Percentiles rank a stretch among this genome's conserved stretches.
Conservation (phyloP, 2,329 filamentous ascomycete genomes). For the Aspergillus sergii region DNA sequence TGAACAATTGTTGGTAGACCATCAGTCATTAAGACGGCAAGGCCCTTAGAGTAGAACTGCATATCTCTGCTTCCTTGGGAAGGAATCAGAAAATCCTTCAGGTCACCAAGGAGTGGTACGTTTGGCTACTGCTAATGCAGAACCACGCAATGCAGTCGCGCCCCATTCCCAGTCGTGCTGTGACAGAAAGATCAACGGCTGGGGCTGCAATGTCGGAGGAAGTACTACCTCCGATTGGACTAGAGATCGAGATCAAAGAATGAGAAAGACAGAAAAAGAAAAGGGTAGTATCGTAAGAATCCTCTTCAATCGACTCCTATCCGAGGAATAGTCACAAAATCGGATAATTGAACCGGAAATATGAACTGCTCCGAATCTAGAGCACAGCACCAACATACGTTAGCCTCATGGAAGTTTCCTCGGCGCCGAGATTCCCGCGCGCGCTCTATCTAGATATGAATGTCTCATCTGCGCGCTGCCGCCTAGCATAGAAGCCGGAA, state of each 20-base stretch:
- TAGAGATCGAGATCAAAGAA: neutral
- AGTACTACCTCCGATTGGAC: neutral
- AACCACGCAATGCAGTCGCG: neutral
- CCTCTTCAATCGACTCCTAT: neutral
- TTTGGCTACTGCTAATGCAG: neutral
- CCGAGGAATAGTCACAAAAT: neutral
- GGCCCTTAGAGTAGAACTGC: neutral
- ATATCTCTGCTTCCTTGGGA: neutral
- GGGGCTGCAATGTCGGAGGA: neutral
- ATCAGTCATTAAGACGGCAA: neutral
- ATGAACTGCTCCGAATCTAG: neutral
- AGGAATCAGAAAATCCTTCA: neutral
- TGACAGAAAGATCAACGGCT: neutral
- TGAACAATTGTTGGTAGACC: neutral
- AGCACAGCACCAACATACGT: constrained; percentile 9
- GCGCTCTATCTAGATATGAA: constrained; percentile 6
- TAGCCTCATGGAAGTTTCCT: constrained; percentile 17
- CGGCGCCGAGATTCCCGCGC: constrained; percentile 3
- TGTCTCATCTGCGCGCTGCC: constrained; percentile 29
- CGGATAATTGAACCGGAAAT: neutral
- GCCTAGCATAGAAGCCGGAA: constrained; percentile 16
- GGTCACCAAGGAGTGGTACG: neutral
- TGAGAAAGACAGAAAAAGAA: neutral
- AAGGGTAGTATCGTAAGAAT: neutral
- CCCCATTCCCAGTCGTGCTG: neutral